Evolutionary conservation across 2,329 filamentous ascomycete genomes (phyloP).

Genomic region (Emmonsiellopsis sp.): DNA sequence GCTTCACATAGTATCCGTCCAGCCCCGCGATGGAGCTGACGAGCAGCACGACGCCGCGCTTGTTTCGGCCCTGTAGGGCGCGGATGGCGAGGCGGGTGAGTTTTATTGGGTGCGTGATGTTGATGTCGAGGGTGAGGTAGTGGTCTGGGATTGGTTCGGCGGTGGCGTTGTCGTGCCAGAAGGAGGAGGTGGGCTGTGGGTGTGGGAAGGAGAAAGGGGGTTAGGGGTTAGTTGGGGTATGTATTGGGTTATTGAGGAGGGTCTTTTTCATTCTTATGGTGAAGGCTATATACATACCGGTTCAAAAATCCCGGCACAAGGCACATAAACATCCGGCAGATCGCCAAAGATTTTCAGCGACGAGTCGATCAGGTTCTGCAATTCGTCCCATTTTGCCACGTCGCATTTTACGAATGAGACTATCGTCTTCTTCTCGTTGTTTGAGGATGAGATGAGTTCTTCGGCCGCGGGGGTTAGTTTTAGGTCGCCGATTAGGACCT

Average conservation of each 20-base stretch:
- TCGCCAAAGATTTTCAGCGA: conserved; percentile 20
- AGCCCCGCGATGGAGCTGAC: conserved; percentile 25
- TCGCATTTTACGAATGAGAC: conserved; percentile 23
- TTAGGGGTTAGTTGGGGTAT: too few relatives aligned
- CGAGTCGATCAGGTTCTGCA: conserved; percentile 19
- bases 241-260: background rate
- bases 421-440: conserved; percentile 7
- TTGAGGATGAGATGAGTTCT: conserved; percentile 13
- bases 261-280: background rate
- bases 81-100: conserved; percentile 30
- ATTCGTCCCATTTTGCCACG: conserved; percentile 23
- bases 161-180: conserved; percentile 24
- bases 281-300: conserved; percentile 16
- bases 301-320: conserved; percentile 33
- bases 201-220: too few relatives aligned
- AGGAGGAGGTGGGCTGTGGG: conserved; percentile 20
- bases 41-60: conserved; percentile 28
- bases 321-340: conserved; percentile 30
- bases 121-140: conserved; percentile 26
- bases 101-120: conserved; percentile 29
- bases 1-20: conserved; percentile 15
- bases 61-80: conserved; percentile 15
- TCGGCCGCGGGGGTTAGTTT: conserved; percentile 23
- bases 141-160: conserved; percentile 17
- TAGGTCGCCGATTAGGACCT: conserved; percentile 27